Conservation (phyloP, 306 rosid genomes). For the Lathyrus oleraceus region DNA sequence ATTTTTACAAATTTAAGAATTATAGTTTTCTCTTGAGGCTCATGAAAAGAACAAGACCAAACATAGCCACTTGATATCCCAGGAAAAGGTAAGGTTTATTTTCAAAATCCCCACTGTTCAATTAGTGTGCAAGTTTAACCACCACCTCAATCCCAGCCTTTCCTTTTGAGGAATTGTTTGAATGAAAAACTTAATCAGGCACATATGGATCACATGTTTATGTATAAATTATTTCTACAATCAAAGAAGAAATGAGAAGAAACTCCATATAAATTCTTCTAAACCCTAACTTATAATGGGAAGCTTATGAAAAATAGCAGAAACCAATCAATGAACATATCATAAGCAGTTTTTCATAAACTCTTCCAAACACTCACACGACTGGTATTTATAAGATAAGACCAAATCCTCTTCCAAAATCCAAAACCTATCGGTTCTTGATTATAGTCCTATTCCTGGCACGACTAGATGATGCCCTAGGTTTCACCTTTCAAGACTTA, state of each 20-base stretch:
- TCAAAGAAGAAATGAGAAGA: not conserved
- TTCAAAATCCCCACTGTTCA: conserved; percentile 8
- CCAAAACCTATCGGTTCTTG: not conserved
- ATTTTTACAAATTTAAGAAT: conserved; percentile 6
- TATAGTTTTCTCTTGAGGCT: not conserved
- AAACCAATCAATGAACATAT: not conserved
- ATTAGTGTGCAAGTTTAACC: not conserved
- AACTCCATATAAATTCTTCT: not conserved
- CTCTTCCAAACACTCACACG: not conserved
- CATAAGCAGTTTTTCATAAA: not conserved
- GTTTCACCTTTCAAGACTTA: conserved; percentile 24
- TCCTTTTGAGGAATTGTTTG: not conserved
- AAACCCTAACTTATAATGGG: not conserved
- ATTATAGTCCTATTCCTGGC: not conserved
- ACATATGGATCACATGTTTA: not conserved
- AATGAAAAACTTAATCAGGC: not conserved
- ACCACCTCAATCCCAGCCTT: not conserved
- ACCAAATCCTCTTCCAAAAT: not conserved
- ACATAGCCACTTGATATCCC: conserved; percentile 15
- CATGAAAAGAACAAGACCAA: conserved; percentile 12
- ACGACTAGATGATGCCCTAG: not conserved
- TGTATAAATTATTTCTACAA: not conserved
- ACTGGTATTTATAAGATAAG: not conserved
- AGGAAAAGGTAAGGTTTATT: not conserved
- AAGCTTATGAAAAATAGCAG: not conserved